Conservation (phyloP, 2,329 filamentous ascomycete species). For the Arthroderma uncinatum region DNA sequence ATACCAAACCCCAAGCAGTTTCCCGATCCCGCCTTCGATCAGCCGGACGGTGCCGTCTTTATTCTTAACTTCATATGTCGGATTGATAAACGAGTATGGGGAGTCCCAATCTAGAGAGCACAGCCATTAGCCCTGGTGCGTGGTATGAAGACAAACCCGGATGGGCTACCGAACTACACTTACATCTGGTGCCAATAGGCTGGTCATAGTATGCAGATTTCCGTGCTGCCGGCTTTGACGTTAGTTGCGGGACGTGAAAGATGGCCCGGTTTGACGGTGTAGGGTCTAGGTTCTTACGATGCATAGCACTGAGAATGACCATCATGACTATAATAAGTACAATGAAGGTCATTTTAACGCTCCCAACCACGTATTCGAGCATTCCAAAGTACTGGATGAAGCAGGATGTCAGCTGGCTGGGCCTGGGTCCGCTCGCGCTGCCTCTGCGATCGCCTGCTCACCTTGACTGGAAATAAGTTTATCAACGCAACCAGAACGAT, state of each 20-base stretch:
- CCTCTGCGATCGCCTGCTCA: neutral
- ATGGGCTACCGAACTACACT: conserved; percentile 2
- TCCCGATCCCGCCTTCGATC: conserved; percentile 27
- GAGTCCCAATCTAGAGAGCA: conserved; percentile 23
- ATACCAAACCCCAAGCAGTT: conserved; percentile 32
- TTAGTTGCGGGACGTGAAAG: neutral
- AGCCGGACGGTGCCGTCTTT: conserved; percentile 21
- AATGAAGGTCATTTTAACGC: conserved; percentile 30
- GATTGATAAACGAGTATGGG: conserved; percentile 32
- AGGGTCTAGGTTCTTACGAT: conserved; percentile 21
- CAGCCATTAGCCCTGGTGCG: neutral
- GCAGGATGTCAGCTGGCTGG: neutral
- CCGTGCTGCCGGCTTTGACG: conserved; percentile 22
- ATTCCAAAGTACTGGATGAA: conserved; percentile 27
- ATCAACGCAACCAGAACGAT: conserved; percentile 24
- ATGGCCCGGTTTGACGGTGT: conserved; percentile 17
- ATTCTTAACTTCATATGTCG: conserved; percentile 24
- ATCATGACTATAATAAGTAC: conserved; percentile 34
- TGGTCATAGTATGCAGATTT: conserved; percentile 28
- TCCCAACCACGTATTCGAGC: conserved; percentile 28
- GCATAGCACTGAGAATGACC: conserved; percentile 29
- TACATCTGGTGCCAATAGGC: conserved; percentile 29
- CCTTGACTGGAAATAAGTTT: conserved; percentile 28
- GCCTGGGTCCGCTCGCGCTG: neutral
- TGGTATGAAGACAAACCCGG: neutral